These are phyloP conservation scores for Sapria himalayana DNA, from an alignment of 345 rosid genomes.

Conservation along the genomic window DNA sequence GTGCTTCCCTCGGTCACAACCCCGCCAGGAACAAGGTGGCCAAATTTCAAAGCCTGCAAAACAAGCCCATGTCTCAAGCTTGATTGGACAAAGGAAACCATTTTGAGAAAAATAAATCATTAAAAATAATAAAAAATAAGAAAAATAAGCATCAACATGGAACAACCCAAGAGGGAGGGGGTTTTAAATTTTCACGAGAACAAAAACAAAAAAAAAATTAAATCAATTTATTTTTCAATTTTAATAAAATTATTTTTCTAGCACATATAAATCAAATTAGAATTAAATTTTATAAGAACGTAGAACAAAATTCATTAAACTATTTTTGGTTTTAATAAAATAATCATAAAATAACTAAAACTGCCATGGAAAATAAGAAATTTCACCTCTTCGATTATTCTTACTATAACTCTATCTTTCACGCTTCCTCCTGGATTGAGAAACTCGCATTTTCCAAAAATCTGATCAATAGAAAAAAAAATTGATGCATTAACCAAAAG, in stretches of 20 bases:
- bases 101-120: not conserved
- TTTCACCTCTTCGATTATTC: slow-evolving; percentile 89
- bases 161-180: too few species aligned
- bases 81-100: not conserved
- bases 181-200: too few species aligned
- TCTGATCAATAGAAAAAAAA: slow-evolving; percentile 23
- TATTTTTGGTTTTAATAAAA: too few species aligned
- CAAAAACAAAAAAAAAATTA: too few species aligned
- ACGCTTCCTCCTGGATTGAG: slow-evolving; percentile 97
- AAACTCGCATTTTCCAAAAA: slow-evolving; percentile 88
- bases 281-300: not conserved
- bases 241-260: too few species aligned
- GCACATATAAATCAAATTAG: too few species aligned
- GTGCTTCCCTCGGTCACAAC: slow-evolving; percentile 87
- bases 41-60: slow-evolving; percentile 58
- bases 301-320: too few species aligned
- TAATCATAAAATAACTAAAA: too few species aligned
- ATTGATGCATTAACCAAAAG: slow-evolving; percentile 1
- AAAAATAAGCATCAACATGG: too few species aligned
- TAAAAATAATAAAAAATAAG: not conserved
- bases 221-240: not conserved
- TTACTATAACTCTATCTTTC: slow-evolving; percentile 77
- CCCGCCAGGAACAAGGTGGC: slow-evolving; percentile 46
- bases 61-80: not conserved
- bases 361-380: too few species aligned